Evolutionary conservation across 352 stramenopile species (phyloP).

Genomic region (Phytophthora citricola): DNA sequence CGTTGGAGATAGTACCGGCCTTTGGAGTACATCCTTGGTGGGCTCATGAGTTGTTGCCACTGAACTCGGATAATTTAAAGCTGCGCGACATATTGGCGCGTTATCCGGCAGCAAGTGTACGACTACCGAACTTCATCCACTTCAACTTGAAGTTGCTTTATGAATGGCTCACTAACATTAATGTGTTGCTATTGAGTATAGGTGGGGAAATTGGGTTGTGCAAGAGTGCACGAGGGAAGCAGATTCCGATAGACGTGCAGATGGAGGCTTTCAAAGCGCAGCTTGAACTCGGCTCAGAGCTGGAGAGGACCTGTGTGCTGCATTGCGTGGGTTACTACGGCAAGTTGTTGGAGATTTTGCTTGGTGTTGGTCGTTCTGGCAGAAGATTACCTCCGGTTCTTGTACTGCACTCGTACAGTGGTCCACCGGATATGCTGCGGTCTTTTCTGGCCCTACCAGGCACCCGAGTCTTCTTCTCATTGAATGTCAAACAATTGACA

Average conservation of each 20-base stretch:
- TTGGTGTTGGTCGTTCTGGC: constrained; percentile 1
- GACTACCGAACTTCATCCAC: constrained; percentile 20
- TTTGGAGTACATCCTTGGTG: constrained; percentile 88
- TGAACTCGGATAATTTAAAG: constrained; percentile 35
- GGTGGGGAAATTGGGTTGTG: constrained; percentile 84
- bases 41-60: constrained; percentile 31
- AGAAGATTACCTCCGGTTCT: constrained; percentile 52
- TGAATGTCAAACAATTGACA: constrained; percentile 76
- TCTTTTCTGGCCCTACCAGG: constrained; percentile 52
- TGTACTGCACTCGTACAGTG: constrained; percentile 77
- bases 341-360: constrained; percentile 70
- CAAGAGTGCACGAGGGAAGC: constrained; percentile 62
- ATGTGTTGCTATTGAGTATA: constrained; percentile 14
- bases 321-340: constrained; percentile 80
- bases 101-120: constrained; percentile 60
- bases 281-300: constrained; percentile 53
- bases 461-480: constrained; percentile 72
- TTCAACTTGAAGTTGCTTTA: constrained; percentile 39
- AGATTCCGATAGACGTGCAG: constrained; percentile 55
- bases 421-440: constrained; percentile 58
- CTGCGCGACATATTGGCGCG: constrained; percentile 44
- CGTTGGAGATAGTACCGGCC: constrained; percentile 47
- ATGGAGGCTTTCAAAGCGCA: constrained; percentile 58
- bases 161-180: neutral
- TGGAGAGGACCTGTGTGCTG: constrained; percentile 66